Percentiles rank a stretch among this genome's conserved stretches.
phyloP scores from a whole-genome alignment of 2,329 filamentous ascomycete genomes.

The Madurella mycetomatis region DNA sequence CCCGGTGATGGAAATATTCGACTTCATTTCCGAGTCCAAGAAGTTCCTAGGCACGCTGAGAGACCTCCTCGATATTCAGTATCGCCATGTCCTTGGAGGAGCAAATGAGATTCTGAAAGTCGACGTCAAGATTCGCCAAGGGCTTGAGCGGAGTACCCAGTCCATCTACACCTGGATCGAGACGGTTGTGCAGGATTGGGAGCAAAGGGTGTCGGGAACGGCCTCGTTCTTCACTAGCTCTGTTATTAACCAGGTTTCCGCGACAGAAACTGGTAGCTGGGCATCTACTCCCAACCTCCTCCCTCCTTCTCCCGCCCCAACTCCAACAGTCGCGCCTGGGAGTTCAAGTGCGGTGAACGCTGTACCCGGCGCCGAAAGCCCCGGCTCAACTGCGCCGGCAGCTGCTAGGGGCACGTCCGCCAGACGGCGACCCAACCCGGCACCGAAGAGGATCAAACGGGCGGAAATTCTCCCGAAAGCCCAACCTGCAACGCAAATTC shows the following conservation, averaged over 20 bases:
- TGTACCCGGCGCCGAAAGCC: conserved; percentile 14
- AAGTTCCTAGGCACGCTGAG: conserved; percentile 19
- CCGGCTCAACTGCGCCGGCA: conserved; percentile 5
- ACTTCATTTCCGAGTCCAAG: conserved; percentile 24
- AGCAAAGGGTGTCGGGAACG: conserved; percentile 19
- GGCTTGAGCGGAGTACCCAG: conserved; percentile 21
- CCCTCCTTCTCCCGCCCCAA: conserved; percentile 23
- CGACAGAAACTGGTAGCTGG: conserved; percentile 17
- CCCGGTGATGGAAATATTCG: conserved; percentile 26
- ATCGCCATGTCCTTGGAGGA: conserved; percentile 22
- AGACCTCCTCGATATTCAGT: conserved; percentile 24
- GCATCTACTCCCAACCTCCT: conserved; percentile 17
- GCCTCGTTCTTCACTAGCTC: conserved; percentile 17
- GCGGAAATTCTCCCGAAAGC: conserved; percentile 17
- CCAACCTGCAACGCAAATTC: conserved; percentile 20
- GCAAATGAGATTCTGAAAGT: conserved; percentile 13
- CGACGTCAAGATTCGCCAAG: conserved; percentile 24
- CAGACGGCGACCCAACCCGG: conserved; percentile 15
- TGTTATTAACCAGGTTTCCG: conserved; percentile 7
- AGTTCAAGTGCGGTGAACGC: conserved; percentile 1
- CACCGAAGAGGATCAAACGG: conserved; percentile 21
- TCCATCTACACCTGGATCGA: conserved; percentile 27
- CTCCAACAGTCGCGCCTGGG: conserved; percentile 18
- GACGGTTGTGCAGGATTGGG: conserved; percentile 25
- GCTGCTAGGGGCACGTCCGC: conserved; percentile 4